Percentiles rank a stretch among this genome's conserved stretches.
Conservation (phyloP, 1,284 basidiomycete species). For the Rhodotorula glutinis region DNA sequence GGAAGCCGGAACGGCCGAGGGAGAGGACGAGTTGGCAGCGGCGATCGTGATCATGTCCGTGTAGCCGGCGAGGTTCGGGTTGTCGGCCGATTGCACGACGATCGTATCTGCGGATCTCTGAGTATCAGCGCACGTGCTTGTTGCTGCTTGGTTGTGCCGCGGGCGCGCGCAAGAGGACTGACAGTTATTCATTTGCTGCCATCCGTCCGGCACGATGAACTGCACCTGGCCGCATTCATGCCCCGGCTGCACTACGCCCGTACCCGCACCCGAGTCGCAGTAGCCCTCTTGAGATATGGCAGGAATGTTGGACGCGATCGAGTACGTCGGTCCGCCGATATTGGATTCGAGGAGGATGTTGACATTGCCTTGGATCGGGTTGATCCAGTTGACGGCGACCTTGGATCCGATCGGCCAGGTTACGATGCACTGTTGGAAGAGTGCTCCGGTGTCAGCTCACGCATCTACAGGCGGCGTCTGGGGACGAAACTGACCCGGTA, state of each 20-base stretch:
- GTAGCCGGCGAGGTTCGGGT: conserved; percentile 26
- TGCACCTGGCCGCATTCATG: conserved; percentile 34
- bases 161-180: background rate
- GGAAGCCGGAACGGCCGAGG: background rate
- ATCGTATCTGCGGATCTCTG: conserved; percentile 28
- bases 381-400: conserved; percentile 39
- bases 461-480: background rate
- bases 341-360: conserved; percentile 29
- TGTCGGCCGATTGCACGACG: conserved; percentile 29
- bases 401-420: conserved; percentile 34
- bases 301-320: conserved; percentile 19
- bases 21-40: background rate
- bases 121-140: background rate
- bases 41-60: conserved; percentile 37
- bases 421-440: conserved; percentile 24
- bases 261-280: conserved; percentile 33
- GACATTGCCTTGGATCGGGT: conserved; percentile 33
- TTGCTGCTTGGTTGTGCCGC: fast-evolving
- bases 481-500: conserved; percentile 15
- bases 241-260: conserved; percentile 23
- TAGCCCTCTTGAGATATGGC: conserved; percentile 28
- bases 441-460: background rate
- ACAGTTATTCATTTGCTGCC: conserved; percentile 35
- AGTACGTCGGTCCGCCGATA: conserved; percentile 33
- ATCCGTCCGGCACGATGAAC: conserved; percentile 29